Percentiles rank a stretch among this genome's conserved stretches.
phyloP scores from a whole-genome alignment of 768 basidiomycete genomes.

The Macrocybe gigantea region DNA sequence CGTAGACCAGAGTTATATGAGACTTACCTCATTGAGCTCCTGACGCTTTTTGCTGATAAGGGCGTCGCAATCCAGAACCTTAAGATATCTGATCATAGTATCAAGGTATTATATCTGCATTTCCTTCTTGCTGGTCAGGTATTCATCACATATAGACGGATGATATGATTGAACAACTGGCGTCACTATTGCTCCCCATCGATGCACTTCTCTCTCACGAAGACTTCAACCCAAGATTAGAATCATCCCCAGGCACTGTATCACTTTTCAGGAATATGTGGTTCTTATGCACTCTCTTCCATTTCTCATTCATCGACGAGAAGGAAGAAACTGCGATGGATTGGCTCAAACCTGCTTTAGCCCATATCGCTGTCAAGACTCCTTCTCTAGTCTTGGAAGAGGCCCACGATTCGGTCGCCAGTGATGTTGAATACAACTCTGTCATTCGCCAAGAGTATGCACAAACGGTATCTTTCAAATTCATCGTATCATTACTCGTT shows the following conservation, averaged over 20 bases:
- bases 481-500: neutral
- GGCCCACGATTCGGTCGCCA: conserved; percentile 75
- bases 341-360: conserved; percentile 73
- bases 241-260: conserved; percentile 54
- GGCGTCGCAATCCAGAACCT: conserved; percentile 86
- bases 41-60: conserved; percentile 86
- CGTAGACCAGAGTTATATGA: conserved; percentile 74
- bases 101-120: conserved; percentile 43
- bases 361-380: conserved; percentile 79
- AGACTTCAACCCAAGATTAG: conserved; percentile 56
- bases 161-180: conserved; percentile 82
- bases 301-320: conserved; percentile 57
- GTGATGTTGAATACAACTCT: conserved; percentile 90
- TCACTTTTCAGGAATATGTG: conserved; percentile 88
- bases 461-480: conserved; percentile 46
- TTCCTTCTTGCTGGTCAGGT: neutral
- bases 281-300: conserved; percentile 87
- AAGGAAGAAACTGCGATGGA: conserved; percentile 62
- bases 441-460: conserved; percentile 85
- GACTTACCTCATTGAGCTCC: conserved; percentile 75
- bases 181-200: conserved; percentile 84
- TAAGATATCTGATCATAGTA: conserved; percentile 56
- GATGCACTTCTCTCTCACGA: conserved; percentile 76
- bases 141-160: conserved; percentile 48
- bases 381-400: conserved; percentile 81